Evolutionary conservation across 495 filamentous ascomycete species (phyloP).

Genomic region (Jackrogersella minutella): DNA sequence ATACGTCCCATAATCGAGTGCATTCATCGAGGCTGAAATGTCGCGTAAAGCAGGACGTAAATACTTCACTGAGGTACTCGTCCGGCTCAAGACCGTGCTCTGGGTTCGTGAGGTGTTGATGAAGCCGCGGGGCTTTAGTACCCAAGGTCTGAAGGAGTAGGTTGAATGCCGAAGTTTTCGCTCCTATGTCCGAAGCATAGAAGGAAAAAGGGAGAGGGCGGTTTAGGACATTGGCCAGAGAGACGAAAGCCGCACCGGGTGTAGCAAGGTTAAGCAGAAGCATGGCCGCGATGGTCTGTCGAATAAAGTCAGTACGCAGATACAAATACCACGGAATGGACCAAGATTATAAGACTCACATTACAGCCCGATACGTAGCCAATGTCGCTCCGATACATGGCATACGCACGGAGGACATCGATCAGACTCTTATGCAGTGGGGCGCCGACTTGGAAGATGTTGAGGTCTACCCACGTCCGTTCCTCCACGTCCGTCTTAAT

Average conservation of each 20-base stretch:
- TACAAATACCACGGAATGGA: background rate
- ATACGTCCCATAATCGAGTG: slow-evolving; percentile 89
- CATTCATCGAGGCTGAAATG: slow-evolving; percentile 72
- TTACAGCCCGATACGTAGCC: slow-evolving; percentile 90
- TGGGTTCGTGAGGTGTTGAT: slow-evolving; percentile 67
- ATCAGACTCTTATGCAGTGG: slow-evolving; percentile 79
- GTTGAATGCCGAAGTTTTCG: slow-evolving; percentile 74
- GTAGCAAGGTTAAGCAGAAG: slow-evolving; percentile 82
- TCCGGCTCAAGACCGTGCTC: slow-evolving; percentile 56
- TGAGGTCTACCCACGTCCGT: slow-evolving; percentile 78
- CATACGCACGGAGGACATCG: slow-evolving; percentile 87
- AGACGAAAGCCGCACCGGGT: slow-evolving; percentile 75
- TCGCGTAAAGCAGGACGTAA: slow-evolving; percentile 62
- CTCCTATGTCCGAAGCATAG: slow-evolving; percentile 76
- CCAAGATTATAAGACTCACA: slow-evolving; percentile 54
- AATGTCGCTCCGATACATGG: slow-evolving; percentile 93
- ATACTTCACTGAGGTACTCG: slow-evolving; percentile 60
- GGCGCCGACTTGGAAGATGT: slow-evolving; percentile 80
- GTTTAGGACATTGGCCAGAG: slow-evolving; percentile 89
- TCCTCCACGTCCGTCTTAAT: slow-evolving; percentile 74
- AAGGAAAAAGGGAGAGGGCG: slow-evolving; percentile 88
- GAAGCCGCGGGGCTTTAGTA: slow-evolving; percentile 75
- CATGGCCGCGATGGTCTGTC: slow-evolving; percentile 82
- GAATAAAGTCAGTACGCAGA: slow-evolving; percentile 32
- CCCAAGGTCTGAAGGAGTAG: slow-evolving; percentile 74